Conservation (phyloP, 495 filamentous ascomycete genomes). For the Podospora australis region DNA sequence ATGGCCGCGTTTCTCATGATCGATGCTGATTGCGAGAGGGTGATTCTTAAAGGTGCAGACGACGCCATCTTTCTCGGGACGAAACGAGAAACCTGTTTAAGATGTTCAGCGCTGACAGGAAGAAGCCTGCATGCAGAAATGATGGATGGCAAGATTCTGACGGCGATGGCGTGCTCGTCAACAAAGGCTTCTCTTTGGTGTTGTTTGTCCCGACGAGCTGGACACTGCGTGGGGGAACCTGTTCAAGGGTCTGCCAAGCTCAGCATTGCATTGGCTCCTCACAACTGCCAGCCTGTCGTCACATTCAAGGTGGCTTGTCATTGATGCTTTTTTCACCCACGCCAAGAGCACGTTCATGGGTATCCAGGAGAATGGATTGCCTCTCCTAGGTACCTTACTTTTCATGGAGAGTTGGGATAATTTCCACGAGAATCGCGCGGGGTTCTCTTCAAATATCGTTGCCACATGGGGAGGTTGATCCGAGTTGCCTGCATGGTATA, state of each 20-base stretch:
- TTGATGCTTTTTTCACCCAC: not conserved
- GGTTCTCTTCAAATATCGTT: too few species aligned
- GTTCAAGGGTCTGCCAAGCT: not conserved
- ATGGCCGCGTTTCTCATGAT: not conserved
- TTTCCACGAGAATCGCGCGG: too few species aligned
- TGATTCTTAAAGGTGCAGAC: not conserved
- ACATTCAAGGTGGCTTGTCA: not conserved
- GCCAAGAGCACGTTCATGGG: not conserved
- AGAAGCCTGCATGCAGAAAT: not conserved
- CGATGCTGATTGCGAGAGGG: not conserved
- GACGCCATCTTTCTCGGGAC: not conserved
- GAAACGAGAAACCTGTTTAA: not conserved
- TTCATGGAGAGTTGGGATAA: too few species aligned
- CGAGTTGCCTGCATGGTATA: too few species aligned
- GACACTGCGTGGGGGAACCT: not conserved
- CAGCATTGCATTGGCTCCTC: too few species aligned
- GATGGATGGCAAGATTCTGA: not conserved
- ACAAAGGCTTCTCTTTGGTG: not conserved
- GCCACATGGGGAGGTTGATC: too few species aligned
- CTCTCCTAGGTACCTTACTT: not conserved
- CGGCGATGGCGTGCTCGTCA: not conserved
- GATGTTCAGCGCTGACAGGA: not conserved
- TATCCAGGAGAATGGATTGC: not conserved
- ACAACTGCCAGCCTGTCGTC: too few species aligned
- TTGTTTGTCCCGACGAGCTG: not conserved